Base-by-base conservation (phyloP, 2,329 filamentous ascomycete species). In the Verticillium alfalfae region DNA sequence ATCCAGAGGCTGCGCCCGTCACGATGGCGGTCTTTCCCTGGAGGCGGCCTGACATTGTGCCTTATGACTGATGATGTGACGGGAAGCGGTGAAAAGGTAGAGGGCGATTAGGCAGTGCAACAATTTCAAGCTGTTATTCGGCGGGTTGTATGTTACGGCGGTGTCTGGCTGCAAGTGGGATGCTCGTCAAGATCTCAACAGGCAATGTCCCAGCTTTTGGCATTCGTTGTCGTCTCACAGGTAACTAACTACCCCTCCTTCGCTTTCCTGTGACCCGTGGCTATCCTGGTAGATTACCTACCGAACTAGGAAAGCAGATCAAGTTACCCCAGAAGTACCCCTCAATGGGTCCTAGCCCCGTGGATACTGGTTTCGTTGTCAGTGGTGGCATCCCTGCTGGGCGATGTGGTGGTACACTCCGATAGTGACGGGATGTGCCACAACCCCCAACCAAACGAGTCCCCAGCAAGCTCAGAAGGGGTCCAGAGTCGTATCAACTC, bases 1-100 rank as follows among this genome's bases (percentile, higher is more conserved):
- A 90, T 2, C 87, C 87, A 12, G 83, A 84, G 2, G 84, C 86
- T 8, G 78, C 86, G 57, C 87, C 84, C 63, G 75, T 79, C 63
- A 79, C 70, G 63, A 81, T 75, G 67, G 75, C 77, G 4, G 76
- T 73, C 61, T 80, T 80, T 57, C 73, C 74, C 59, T 76, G 63
- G 8, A 80, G 72, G 61, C 78, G 73, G 70, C 67, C 66, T 7
- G 60, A 45, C 45, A 71, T 39, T 10, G 18, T 58, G 56, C n/a
- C 10, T 16, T 67, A 73, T 36, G 15, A 18, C 2, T 22, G 34
- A 7, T 16, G 15, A 15, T 34, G 9, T 13, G 31, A 31, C 22
- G 22, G 22, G 3, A 12, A 9, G 45, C 12, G 4, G 22, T 18
- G 13, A 38, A 13, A n/a, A 31, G 54, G 13, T 26, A 7, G 55